These are phyloP conservation scores for Colletotrichum sp. DNA, from an alignment of 2,329 filamentous ascomycete genomes.

Conservation along the genomic window DNA sequence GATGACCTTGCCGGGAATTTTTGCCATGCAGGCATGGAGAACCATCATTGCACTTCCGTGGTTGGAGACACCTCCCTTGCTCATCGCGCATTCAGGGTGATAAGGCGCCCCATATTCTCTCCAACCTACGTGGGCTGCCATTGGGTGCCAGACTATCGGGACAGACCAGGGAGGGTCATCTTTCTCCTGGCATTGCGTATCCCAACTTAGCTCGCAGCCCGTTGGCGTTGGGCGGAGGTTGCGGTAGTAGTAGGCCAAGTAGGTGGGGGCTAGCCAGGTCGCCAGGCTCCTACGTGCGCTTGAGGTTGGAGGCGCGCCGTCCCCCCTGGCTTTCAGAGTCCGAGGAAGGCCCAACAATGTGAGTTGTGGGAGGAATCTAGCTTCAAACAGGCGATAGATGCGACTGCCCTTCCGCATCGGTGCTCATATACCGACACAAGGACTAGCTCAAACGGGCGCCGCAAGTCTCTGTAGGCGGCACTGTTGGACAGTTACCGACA, in stretches of 20 bases:
- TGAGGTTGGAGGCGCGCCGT: not conserved
- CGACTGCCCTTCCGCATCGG: not conserved
- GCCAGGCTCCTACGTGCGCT: not conserved
- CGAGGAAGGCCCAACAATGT: not conserved
- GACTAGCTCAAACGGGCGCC: not conserved
- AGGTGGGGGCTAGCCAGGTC: not conserved
- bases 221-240: not conserved
- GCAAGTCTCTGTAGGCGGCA: not conserved
- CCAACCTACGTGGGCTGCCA: not conserved
- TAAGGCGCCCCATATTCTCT: not conserved
- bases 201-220: not conserved
- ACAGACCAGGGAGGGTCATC: not conserved
- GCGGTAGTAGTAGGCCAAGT: not conserved
- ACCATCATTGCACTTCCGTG: not conserved
- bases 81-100: not conserved
- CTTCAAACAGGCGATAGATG: not conserved
- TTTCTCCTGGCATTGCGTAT: not conserved
- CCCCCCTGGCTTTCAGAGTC: not conserved
- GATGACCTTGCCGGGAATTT: slow-evolving; percentile 3
- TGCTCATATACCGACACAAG: not conserved
- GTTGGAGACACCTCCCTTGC: not conserved
- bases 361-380: not conserved
- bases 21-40: slow-evolving; percentile 8
- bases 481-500: not conserved
- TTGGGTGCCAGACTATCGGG: slow-evolving; percentile 4